Base-by-base conservation (phyloP, 2,329 filamentous ascomycete species). In the Cyphellophora attinorum region DNA sequence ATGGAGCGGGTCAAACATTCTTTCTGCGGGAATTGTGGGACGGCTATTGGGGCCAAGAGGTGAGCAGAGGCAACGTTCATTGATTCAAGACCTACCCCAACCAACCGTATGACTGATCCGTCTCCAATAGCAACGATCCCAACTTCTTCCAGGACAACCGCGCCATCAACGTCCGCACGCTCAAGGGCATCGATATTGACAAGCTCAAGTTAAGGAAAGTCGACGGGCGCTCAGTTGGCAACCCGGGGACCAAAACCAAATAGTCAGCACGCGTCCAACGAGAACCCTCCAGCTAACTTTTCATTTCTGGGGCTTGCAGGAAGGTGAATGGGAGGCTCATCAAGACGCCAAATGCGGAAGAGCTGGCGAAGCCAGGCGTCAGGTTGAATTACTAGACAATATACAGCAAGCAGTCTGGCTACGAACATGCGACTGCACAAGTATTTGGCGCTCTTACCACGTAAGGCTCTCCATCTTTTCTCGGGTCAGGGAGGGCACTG, bases 1-100 rank as follows among this genome's bases (percentile, higher is more conserved):
- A 38, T 48, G 2, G 41, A 49, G 21, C 42, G 38, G 8, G 49
- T 49, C 16, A 48, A 46, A 2, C 52, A 57, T 28, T 50, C 46
- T 5, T 57, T 57, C 31, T 57, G 54, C 40, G 35, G 39, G 5
- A 50, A 41, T 5, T 57, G 55, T 27, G 54, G 54, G 3, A 50
- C 52, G 1, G 53, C 49, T 29, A 40, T 56, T 27, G 37, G 41
- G 19, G 45, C 41, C 28, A 47, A 47, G 18, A 52, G 48, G 31
- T 48, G 40, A n/a, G n/a, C n/a, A n/a, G n/a, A n/a, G n/a, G n/a
- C n/a, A n/a, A n/a, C n/a, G n/a, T n/a, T n/a, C n/a, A n/a, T n/a
- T n/a, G n/a, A n/a, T n/a, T n/a, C n/a, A n/a, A n/a, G n/a, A n/a
- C n/a, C n/a, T n/a, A n/a, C n/a, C n/a, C n/a, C n/a, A n/a, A n/a